Conservation (phyloP, 2,329 filamentous ascomycete species). For the Hypoxylon sp. region DNA sequence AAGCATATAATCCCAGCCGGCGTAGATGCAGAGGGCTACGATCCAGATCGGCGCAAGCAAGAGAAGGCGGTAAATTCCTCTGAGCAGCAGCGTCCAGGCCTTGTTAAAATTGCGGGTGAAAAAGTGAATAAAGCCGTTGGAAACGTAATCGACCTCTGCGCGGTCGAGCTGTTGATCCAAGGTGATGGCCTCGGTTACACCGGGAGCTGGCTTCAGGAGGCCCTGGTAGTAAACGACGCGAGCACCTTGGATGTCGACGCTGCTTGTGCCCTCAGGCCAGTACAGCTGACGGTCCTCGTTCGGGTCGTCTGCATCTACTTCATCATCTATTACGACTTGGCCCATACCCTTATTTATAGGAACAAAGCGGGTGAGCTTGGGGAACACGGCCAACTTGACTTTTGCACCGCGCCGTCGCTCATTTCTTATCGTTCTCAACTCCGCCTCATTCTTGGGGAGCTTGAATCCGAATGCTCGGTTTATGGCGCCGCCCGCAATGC, state of each 20-base stretch:
- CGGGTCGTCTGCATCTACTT: not conserved
- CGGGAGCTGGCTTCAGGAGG: conserved; percentile 43
- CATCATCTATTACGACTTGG: no score
- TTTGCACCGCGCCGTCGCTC: conserved; percentile 48
- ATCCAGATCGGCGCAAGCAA: not conserved
- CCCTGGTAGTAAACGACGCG: conserved; percentile 51
- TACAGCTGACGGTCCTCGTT: not conserved
- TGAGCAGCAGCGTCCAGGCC: not conserved
- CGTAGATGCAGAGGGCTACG: not conserved
- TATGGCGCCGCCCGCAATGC: not conserved
- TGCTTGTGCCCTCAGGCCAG: conserved; percentile 44
- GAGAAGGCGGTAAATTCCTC: not conserved
- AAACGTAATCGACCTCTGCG: not conserved
- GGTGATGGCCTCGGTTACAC: conserved; percentile 29
- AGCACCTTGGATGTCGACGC: conserved; percentile 41
- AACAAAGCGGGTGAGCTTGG: conserved; percentile 47
- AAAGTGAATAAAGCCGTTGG: conserved; percentile 10
- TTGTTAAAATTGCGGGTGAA: not conserved
- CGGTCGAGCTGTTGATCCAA: conserved; percentile 39
- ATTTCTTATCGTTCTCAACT: conserved; percentile 33
- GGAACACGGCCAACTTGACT: conserved; percentile 51
- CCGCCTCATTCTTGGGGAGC: conserved; percentile 21
- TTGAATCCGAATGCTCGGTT: not conserved
- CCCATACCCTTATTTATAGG: conserved; percentile 40
- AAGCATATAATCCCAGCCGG: not conserved